These are phyloP conservation scores for Fusarium sambucinum DNA, from an alignment of 2,329 filamentous ascomycete genomes.

Conservation along the genomic window DNA sequence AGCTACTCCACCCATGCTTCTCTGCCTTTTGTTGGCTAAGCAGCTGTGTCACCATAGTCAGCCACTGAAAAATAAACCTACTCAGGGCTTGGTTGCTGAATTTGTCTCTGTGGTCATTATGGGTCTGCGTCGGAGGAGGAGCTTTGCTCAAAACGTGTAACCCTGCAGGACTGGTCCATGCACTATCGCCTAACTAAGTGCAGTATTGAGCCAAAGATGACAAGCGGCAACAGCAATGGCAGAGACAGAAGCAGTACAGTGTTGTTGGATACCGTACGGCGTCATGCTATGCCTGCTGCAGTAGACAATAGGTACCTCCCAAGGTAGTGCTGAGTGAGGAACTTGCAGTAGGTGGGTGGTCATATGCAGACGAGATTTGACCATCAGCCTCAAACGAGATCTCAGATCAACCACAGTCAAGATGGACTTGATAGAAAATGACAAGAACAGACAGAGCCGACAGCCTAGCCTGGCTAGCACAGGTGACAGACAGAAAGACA, in stretches of 20 bases:
- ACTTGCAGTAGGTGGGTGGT: slow-evolving; percentile 5
- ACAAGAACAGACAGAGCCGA: slow-evolving; percentile 30
- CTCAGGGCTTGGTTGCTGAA: slow-evolving; percentile 21
- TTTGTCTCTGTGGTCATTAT: slow-evolving; percentile 32
- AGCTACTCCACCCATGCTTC: slow-evolving; percentile 10
- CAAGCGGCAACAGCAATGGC: slow-evolving; percentile 8
- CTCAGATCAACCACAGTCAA: slow-evolving; percentile 40
- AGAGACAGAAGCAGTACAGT: background rate
- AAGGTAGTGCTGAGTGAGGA: slow-evolving; percentile 1
- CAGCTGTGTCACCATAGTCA: slow-evolving; percentile 19
- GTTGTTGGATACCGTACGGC: background rate
- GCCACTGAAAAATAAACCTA: slow-evolving; percentile 13
- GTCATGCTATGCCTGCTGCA: background rate
- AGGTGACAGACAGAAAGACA: slow-evolving; percentile 9
- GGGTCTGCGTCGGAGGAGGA: slow-evolving; percentile 28
- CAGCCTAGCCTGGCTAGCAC: background rate
- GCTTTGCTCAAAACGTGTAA: slow-evolving; percentile 43
- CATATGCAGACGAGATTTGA: slow-evolving; percentile 45
- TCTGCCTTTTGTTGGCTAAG: slow-evolving; percentile 29
- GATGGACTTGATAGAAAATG: slow-evolving; percentile 39
- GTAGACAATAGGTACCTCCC: background rate
- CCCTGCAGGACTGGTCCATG: slow-evolving; percentile 43
- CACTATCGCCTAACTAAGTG: slow-evolving; percentile 41
- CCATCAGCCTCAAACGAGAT: slow-evolving; percentile 43
- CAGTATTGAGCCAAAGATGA: slow-evolving; percentile 19